Percentiles rank a stretch among this genome's conserved stretches.
These are phyloP conservation scores for Amylocarpus encephaloides DNA, from an alignment of 2,329 filamentous ascomycete genomes.

Conservation along the genomic window DNA sequence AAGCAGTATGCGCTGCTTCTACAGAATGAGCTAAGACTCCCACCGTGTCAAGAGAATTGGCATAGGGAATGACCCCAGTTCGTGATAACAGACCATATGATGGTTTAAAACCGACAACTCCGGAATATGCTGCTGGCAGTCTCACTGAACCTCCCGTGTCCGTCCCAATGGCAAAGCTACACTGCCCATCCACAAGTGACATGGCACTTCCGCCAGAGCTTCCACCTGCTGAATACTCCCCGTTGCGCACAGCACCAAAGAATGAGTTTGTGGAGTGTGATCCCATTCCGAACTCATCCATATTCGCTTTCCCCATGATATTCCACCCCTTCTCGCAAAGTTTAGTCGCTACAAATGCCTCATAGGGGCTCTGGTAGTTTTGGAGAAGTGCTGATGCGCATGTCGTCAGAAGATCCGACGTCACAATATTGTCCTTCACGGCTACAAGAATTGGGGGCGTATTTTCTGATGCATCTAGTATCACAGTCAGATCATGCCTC, in stretches of 20 bases:
- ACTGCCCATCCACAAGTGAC: conserved; percentile 60
- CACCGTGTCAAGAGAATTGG: conserved; percentile 68
- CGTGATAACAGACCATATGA: conserved; percentile 63
- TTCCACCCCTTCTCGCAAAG: conserved; percentile 45
- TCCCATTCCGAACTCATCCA: conserved; percentile 96
- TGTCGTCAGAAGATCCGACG: conserved; percentile 62
- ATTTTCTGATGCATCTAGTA: background rate
- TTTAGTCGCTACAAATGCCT: conserved; percentile 74
- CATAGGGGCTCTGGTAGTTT: conserved; percentile 68
- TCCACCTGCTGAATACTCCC: conserved; percentile 61
- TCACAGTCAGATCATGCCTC: background rate
- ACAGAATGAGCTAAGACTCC: conserved; percentile 50
- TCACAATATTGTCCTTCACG: conserved; percentile 74
- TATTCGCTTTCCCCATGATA: conserved; percentile 71
- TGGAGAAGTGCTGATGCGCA: conserved; percentile 72
- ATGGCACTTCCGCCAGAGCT: conserved; percentile 93
- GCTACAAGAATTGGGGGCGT: conserved; percentile 27
- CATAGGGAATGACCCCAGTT: conserved; percentile 66
- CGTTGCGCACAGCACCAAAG: conserved; percentile 53
- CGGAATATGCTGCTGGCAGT: conserved; percentile 65
- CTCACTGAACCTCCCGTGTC: conserved; percentile 74
- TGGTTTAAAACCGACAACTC: conserved; percentile 64
- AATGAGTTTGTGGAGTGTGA: conserved; percentile 68
- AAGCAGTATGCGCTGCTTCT: conserved; percentile 31
- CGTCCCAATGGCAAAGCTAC: conserved; percentile 69